A percentile compares a stretch with the other conserved stretches of the same genome.
phyloP scores from a whole-genome alignment of 2,329 filamentous ascomycete genomes.

The Fusarium sp. region DNA sequence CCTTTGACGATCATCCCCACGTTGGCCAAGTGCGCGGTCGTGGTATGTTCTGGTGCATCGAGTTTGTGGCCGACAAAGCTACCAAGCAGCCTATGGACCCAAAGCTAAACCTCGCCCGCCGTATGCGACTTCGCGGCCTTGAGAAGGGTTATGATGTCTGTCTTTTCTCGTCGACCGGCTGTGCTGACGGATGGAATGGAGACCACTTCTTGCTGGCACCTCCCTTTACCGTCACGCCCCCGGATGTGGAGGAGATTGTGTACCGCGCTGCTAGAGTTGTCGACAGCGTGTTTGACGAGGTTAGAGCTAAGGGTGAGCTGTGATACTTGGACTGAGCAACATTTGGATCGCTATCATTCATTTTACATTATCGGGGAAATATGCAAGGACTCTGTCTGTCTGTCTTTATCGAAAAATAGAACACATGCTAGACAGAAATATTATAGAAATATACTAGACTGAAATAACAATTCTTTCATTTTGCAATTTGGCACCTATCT shows the following conservation, averaged over 20 bases:
- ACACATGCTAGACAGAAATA: too few species aligned
- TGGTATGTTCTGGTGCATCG: neutral
- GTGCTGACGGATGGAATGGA: neutral
- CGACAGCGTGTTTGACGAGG: neutral
- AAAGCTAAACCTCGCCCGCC: neutral
- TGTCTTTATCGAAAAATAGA: too few species aligned
- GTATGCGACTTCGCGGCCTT: neutral
- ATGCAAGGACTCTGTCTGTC: too few species aligned
- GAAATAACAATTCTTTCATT: too few species aligned
- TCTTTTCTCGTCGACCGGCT: neutral
- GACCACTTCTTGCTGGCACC: neutral
- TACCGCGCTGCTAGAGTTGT: neutral
- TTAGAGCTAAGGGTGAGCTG: neutral
- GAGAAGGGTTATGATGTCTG: neutral
- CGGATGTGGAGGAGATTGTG: neutral
- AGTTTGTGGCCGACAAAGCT: neutral
- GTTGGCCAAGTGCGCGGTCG: neutral
- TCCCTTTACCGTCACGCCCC: neutral
- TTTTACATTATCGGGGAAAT: neutral
- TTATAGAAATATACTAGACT: too few species aligned
- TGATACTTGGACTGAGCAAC: neutral
- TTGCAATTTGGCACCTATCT: too few species aligned
- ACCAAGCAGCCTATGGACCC: neutral
- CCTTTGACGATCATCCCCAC: neutral
- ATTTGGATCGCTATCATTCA: too few species aligned